A percentile compares a stretch with the other conserved stretches of the same genome.
Conservation (phyloP, 2,329 filamentous ascomycete genomes). For the Hypoxylon sp. region DNA sequence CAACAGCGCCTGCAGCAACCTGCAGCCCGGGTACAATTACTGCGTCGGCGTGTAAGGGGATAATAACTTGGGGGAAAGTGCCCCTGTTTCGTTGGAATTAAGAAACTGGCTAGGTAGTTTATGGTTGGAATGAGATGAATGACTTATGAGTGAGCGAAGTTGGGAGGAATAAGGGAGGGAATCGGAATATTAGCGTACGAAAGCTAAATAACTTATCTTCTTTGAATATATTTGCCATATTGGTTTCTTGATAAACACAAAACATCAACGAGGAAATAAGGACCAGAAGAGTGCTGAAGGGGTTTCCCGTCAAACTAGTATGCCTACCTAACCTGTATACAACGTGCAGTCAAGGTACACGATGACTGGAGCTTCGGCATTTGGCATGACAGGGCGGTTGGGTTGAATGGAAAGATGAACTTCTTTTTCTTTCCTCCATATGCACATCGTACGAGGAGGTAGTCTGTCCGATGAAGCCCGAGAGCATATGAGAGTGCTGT, state of each 20-base stretch:
- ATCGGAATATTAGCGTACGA: neutral
- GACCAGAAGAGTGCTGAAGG: neutral
- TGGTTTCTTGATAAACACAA: neutral
- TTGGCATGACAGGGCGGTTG: no score
- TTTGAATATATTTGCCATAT: neutral
- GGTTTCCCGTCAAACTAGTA: neutral
- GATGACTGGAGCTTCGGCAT: no score
- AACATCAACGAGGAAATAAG: neutral
- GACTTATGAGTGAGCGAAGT: neutral
- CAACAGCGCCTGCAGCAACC: conserved; percentile 43
- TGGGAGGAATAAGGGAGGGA: neutral
- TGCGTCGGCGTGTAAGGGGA: conserved; percentile 43
- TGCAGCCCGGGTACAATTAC: conserved; percentile 49
- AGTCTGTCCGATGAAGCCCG: no score
- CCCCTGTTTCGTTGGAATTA: neutral
- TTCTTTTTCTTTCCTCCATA: no score
- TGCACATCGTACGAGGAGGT: no score
- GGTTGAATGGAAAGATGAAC: no score
- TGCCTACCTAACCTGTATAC: no score
- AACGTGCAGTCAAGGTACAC: no score
- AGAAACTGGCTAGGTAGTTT: neutral
- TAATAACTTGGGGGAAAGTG: neutral
- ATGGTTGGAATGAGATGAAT: neutral
- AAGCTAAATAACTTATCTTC: neutral
- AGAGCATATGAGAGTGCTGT: no score